Base-by-base conservation (phyloP, 495 filamentous ascomycete species). In the Penicillium desertorum region DNA sequence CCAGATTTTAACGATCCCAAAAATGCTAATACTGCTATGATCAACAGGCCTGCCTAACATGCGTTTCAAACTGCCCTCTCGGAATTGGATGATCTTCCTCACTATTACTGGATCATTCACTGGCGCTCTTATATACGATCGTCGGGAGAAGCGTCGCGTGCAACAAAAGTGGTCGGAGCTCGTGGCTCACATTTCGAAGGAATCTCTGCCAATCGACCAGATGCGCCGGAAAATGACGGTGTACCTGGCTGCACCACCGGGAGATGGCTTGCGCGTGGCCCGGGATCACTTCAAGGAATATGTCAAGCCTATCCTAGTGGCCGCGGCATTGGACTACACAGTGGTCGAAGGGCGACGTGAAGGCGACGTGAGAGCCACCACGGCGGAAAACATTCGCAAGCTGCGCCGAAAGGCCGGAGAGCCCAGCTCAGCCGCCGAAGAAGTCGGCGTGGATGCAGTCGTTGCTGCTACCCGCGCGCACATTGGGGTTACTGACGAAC, bases 81-180 rank as follows among this genome's bases (percentile, higher is more conserved):
- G 95, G 27, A 98, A 98, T 68, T 99, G 94, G 94, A 83, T 90
- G 75, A 97, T 99, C 62, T 98, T 99, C 77, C 79, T 93, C 66
- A 76, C 87, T 17, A 71, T 98, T 60, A 87, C 87, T 14, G 85
- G 86, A 29, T 85, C 89, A 34, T 88, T 96, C 62, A 85, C 88
- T 0, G 85, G 81, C 7, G 86, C 88, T 11, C 71, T 97, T 46
- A 79, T 90, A 61, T 96, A 98, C 76, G 94, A 99, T 74, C 90
- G 91, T 60, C 82, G 88, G 36, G 87, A 97, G 72, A 96, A 93
- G 74, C 87, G 84, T 53, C 84, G 85, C 49, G 82, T 82, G 12
- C 93, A 92, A 47, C 79, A 87, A 54, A 93, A 91, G 75, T 99
- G 94, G 94, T 82, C 81, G 47, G 85, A 86, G 23, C 78, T 91